A percentile compares a stretch with the other conserved stretches of the same genome.
These are phyloP conservation scores for Neonectria punicea DNA, from an alignment of 2,329 filamentous ascomycete species.

Conservation along the genomic window DNA sequence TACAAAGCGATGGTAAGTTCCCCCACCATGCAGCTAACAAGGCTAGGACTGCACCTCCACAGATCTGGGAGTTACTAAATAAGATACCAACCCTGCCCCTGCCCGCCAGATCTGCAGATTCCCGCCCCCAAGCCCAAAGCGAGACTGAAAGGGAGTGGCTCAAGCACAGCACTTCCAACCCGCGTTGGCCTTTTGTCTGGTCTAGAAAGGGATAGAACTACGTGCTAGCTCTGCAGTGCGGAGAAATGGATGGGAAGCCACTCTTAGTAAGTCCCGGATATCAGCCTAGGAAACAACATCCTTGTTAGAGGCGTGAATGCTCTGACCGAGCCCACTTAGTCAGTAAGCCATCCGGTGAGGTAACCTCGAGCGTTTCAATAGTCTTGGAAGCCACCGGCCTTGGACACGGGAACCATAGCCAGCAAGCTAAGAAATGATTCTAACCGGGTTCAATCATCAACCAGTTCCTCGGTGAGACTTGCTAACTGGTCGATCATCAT, in stretches of 20 bases:
- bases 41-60: slow-evolving; percentile 32
- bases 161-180: slow-evolving; percentile 10
- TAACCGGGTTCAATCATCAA: background rate
- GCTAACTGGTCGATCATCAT: background rate
- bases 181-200: background rate
- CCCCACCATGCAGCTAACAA: slow-evolving; percentile 28
- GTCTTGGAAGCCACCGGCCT: slow-evolving; percentile 14
- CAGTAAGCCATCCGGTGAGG: slow-evolving; percentile 22
- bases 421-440: background rate
- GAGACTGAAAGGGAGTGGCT: slow-evolving; percentile 18
- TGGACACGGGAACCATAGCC: background rate
- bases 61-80: slow-evolving; percentile 29
- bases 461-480: background rate
- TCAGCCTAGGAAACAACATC: background rate
- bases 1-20: slow-evolving; percentile 5
- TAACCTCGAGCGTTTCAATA: slow-evolving; percentile 24
- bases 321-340: slow-evolving; percentile 22
- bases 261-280: background rate
- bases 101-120: slow-evolving; percentile 39
- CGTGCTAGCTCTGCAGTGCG: background rate
- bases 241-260: slow-evolving; percentile 7
- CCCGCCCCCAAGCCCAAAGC: slow-evolving; percentile 23
- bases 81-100: slow-evolving; percentile 23
- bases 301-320: slow-evolving; percentile 10
- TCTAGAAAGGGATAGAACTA: background rate